These are phyloP conservation scores for Lonicera japonica DNA, from an alignment of 129 eudicot species.

Conservation along the genomic window DNA sequence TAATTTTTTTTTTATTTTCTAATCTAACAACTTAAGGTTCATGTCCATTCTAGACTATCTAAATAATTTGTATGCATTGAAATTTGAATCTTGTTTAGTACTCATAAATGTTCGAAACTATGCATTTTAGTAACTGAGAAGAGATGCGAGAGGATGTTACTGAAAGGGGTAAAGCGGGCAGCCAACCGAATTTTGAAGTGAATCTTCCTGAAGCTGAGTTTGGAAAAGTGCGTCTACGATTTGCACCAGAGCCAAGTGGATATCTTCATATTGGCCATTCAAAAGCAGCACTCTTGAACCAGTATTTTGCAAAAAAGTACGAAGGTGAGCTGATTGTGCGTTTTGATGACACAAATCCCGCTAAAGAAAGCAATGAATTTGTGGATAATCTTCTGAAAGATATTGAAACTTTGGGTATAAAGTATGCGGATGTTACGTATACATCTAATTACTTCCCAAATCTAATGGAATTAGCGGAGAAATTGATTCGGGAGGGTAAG, in stretches of 20 bases:
- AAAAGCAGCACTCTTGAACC: slow-evolving; percentile 79
- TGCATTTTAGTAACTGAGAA: slow-evolving; percentile 54
- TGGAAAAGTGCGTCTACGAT: slow-evolving; percentile 81
- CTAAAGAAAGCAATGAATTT: slow-evolving; percentile 81
- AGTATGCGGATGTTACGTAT: slow-evolving; percentile 53
- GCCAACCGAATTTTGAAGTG: slow-evolving; percentile 40
- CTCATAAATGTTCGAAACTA: background rate
- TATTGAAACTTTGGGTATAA: slow-evolving; percentile 66
- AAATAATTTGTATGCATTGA: background rate
- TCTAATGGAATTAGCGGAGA: slow-evolving; percentile 81
- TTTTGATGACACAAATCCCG: slow-evolving; percentile 92
- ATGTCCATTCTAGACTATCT: background rate
- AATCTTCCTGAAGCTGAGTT: slow-evolving; percentile 84
- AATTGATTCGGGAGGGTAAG: slow-evolving; percentile 57
- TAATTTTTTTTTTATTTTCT: background rate
- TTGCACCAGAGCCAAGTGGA: slow-evolving; percentile 99
- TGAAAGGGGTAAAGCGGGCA: slow-evolving; percentile 25
- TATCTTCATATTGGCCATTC: slow-evolving; percentile 92
- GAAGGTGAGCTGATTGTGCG: slow-evolving; percentile 71
- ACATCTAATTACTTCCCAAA: slow-evolving; percentile 81
- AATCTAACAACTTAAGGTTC: background rate
- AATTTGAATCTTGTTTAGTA: background rate
- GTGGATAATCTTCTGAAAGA: slow-evolving; percentile 75
- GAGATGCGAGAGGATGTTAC: slow-evolving; percentile 74
- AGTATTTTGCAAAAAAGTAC: slow-evolving; percentile 72